Conservation (phyloP, 225 moss, liverwort and hornwort species). For the Physcomitrium patens region DNA sequence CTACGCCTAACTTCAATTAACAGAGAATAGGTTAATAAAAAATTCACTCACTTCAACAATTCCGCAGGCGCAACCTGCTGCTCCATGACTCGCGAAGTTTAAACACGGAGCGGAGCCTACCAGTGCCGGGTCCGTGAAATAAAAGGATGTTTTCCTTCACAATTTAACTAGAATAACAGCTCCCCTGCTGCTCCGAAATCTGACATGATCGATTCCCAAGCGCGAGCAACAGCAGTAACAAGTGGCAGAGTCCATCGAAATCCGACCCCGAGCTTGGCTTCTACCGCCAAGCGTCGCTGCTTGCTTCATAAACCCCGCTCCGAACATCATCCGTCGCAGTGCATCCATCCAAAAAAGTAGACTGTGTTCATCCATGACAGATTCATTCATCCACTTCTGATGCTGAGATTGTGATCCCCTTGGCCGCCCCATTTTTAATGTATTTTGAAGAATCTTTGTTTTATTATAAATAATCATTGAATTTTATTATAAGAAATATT, state of each 20-base stretch:
- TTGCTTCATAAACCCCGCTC: too few species aligned
- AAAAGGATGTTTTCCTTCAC: neutral
- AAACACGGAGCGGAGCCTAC: neutral
- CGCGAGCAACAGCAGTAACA: conserved; percentile 1
- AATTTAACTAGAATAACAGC: neutral
- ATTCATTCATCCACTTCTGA: too few species aligned
- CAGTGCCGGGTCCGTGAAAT: neutral
- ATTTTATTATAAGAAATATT: too few species aligned
- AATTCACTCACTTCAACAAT: conserved; percentile 33
- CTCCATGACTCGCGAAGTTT: conserved; percentile 26
- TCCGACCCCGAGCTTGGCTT: too few species aligned
- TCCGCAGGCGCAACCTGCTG: conserved; percentile 41
- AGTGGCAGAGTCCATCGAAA: neutral
- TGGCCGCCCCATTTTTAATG: too few species aligned
- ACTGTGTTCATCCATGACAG: too few species aligned
- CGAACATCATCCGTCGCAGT: too few species aligned
- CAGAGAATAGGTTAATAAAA: neutral
- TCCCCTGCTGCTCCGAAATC: conserved; percentile 4
- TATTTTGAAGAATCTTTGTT: too few species aligned
- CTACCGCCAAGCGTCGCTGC: too few species aligned
- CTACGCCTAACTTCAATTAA: neutral
- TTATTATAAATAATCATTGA: too few species aligned
- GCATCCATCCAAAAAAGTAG: too few species aligned
- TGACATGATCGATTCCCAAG: neutral
- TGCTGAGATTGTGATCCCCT: too few species aligned